Base-by-base conservation (phyloP, 2,329 filamentous ascomycete species). In the Keithomyces neogunnii region DNA sequence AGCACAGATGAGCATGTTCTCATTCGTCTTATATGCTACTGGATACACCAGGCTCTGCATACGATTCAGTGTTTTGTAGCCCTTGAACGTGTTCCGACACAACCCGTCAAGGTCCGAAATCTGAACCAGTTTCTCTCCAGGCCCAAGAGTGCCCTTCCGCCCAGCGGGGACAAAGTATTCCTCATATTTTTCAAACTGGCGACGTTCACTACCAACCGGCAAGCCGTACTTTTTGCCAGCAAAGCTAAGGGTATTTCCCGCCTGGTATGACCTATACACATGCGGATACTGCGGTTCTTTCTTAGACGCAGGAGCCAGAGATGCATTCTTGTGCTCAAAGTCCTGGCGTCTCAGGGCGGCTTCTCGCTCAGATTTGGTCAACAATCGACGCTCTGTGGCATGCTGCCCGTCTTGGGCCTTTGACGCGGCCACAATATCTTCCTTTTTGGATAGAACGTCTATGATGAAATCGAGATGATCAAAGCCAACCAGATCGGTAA, bases 1-100 rank as follows among this genome's bases (percentile, higher is more conserved):
- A 28, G 93, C 93, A 68, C 93, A 99, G 53, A 99, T 95, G 48
- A 99, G 81, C 92, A 99, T 96, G 60, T 99, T 99, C 70, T 99
- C 93, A 63, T 84, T 96, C 2, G 89, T 96, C 66, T 86, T 89
- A 71, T 99, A 97, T 0, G 91, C 93, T 4, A 99, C 89, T 1
- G 90, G 90, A 62, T 96, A 96, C 0, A 97, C 88, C 46, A 99
- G 75, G 66, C 91, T 97, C 71, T 99, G 93, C 95, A 99, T 99
- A 31, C 95, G 86, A 63, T 99, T 99, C 53, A 99, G 78, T 3
- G 87, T 73, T 69, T 91, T 92, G 74, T 99, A 99, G 0, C 91
- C 91, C 63, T 86, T 88, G 73, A 99, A 99, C 0, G 93, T 99
- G n/a, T 81, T 82, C 54, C 82, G 80, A 61, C 93, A 99, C 31